Conservation (phyloP, 2,329 filamentous ascomycete genomes). For the Drechslerella dactyloides region DNA sequence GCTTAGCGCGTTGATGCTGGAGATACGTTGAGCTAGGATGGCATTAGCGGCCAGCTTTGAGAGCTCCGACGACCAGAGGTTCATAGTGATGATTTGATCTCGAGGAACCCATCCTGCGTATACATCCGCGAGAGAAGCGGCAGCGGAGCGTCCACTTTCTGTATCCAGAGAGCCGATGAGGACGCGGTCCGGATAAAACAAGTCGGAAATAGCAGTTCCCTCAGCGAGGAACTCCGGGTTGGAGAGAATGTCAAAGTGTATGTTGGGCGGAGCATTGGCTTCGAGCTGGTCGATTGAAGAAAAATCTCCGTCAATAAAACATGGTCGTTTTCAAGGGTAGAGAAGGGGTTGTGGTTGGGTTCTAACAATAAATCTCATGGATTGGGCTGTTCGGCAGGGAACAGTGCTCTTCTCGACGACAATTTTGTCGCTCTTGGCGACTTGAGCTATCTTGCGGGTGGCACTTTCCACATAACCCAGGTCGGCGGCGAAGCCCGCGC, state of each 20-base stretch:
- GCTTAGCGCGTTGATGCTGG: conserved; percentile 80
- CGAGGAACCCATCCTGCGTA: conserved; percentile 75
- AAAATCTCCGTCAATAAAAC: conserved; percentile 4
- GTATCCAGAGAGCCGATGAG: conserved; percentile 74
- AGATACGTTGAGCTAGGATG: conserved; percentile 79
- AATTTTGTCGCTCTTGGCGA: conserved; percentile 71
- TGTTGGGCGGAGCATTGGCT: conserved; percentile 65
- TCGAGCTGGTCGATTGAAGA: conserved; percentile 47
- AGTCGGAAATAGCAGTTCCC: conserved; percentile 74
- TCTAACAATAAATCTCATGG: conserved; percentile 71
- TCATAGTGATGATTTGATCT: conserved; percentile 72
- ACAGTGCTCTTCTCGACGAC: conserved; percentile 85
- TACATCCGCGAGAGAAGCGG: conserved; percentile 68
- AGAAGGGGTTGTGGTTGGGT: not conserved
- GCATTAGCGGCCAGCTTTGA: conserved; percentile 80
- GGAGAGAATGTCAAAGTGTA: conserved; percentile 76
- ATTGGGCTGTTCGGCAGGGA: conserved; percentile 74
- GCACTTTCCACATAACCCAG: conserved; percentile 75
- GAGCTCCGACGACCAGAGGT: conserved; percentile 78
- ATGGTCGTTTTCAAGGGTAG: conserved; percentile 28
- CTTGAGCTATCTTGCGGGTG: conserved; percentile 69
- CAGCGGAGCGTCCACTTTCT: conserved; percentile 67
- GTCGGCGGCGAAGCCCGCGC: conserved; percentile 74
- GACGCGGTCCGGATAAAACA: conserved; percentile 74
- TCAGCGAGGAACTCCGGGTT: conserved; percentile 84